Conservation (phyloP, 768 basidiomycete species). For the Tulasnella sp. region DNA sequence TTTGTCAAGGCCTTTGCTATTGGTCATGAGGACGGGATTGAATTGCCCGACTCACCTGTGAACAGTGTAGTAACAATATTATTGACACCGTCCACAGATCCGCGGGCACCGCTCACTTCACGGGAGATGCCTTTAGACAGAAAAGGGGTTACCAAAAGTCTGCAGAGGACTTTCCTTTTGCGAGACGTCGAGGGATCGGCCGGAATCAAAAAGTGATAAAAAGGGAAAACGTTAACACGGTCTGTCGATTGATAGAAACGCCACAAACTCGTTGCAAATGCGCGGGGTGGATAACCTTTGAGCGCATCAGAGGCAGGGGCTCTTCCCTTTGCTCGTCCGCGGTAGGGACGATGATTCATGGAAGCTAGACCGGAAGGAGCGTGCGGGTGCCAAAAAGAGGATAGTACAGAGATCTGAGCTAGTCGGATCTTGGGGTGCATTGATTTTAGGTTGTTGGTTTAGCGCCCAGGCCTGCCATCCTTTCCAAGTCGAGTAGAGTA, state of each 20-base stretch:
- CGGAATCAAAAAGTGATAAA: neutral
- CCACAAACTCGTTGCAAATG: neutral
- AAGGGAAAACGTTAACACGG: neutral
- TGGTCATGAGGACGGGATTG: neutral
- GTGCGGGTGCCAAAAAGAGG: neutral
- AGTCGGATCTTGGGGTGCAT: neutral
- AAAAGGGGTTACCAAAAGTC: neutral
- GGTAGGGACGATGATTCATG: neutral
- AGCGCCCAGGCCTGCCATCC: neutral
- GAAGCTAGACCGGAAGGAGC: neutral
- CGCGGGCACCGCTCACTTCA: neutral
- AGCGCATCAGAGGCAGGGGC: neutral
- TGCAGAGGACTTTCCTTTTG: neutral
- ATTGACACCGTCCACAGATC: neutral
- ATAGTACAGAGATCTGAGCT: neutral
- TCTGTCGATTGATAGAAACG: neutral
- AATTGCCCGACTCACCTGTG: neutral
- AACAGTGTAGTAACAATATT: neutral
- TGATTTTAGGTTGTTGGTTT: neutral
- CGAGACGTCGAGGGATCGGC: neutral
- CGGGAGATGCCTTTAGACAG: neutral
- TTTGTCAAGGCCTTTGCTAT: neutral
- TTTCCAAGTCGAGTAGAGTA: neutral
- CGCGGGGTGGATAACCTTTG: neutral
- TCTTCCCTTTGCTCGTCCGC: neutral